Base-by-base conservation (phyloP, 305 asterid species). In the Solanum hybrid region DNA sequence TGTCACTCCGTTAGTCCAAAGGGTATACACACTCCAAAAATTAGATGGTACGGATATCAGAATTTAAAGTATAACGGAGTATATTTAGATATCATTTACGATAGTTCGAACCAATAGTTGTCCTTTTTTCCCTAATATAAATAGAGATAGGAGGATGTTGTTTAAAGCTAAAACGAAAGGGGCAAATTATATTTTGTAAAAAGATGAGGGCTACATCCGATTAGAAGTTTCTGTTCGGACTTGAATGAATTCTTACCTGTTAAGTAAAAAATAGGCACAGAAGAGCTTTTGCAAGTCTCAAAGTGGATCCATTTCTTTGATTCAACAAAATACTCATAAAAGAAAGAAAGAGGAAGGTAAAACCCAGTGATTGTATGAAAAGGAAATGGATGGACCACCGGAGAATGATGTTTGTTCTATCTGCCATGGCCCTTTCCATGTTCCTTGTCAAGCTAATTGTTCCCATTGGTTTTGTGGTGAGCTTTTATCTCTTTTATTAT, bases 401-500 rank as follows among this genome's bases (percentile, higher is more conserved):
- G 94, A 87, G 72, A 94, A 94, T 91, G 99, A 97, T 88, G 92
- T 94, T 20, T 97, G 98, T 90, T 96, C 98, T 27, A 92, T 97
- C 41, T 97, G 99, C 92, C 99, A 94, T 86, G 94, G 94, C 89
- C 90, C 83, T 91, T 97, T 96, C 88, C 94, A 92, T 41, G 87
- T 94, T 79, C 98, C 99, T 79, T 96, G 97, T 91, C 98, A 97
- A 91, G 97, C 98, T 87, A 97, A 97, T 92, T 97, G 99, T 90
- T 94, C 95, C 87, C 99, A 97, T 90, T 97, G 98, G 99, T 97
- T 95, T 88, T 97, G 98, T 90, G 96, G 98, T 97, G 27, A 70
- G 94, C 91, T 88, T 87, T 1, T 22, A 13, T 20, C 51, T 33
- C 75, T 32, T 22, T 17, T 33, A 61, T 45, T 61, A 32, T 32